Percentiles rank a stretch among this genome's conserved stretches.
phyloP scores from a whole-genome alignment of 2,329 filamentous ascomycete genomes.

The Xylariaceae sp. region DNA sequence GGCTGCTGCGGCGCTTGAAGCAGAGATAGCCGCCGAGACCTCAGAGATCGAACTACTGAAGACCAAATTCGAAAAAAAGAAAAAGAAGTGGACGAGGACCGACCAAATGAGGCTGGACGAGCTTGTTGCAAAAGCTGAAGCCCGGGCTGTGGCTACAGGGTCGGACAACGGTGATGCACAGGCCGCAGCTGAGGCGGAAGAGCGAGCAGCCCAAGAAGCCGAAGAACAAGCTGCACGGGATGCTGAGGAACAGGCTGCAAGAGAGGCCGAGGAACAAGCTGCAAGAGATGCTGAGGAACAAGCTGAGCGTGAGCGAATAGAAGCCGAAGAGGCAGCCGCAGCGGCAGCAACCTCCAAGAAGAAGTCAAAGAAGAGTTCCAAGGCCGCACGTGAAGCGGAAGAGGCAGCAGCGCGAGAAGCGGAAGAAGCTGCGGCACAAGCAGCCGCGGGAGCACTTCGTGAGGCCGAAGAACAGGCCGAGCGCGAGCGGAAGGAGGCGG shows the following conservation, averaged over 20 bases:
- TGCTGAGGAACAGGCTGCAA: slow-evolving; percentile 5
- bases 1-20: slow-evolving; percentile 8
- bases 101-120: slow-evolving; percentile 3
- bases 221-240: slow-evolving; percentile 12
- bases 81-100: slow-evolving; percentile 35
- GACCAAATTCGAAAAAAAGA: slow-evolving; percentile 23
- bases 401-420: slow-evolving; percentile 21
- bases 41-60: no score
- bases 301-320: slow-evolving; percentile 24
- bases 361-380: slow-evolving; percentile 33
- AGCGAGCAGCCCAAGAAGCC: slow-evolving; percentile 10
- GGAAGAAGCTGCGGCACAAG: slow-evolving; percentile 24
- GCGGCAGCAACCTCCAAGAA: slow-evolving; percentile 30
- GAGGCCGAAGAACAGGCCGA: slow-evolving; percentile 29
- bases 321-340: slow-evolving; percentile 28
- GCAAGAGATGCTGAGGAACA: slow-evolving; percentile 9
- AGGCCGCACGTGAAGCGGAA: slow-evolving; percentile 6
- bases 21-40: slow-evolving; percentile 30
- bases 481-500: slow-evolving; percentile 25
- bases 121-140: slow-evolving; percentile 36
- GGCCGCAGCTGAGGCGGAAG: slow-evolving; percentile 21
- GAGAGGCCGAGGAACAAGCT: slow-evolving; percentile 9
- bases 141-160: slow-evolving; percentile 4
- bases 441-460: slow-evolving; percentile 23
- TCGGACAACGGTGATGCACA: slow-evolving; percentile 17